A percentile compares a stretch with the other conserved stretches of the same genome.
These are phyloP conservation scores for Thinopyrum elongatum DNA, from an alignment of 176 grass and related monocot genomes.

Conservation along the genomic window DNA sequence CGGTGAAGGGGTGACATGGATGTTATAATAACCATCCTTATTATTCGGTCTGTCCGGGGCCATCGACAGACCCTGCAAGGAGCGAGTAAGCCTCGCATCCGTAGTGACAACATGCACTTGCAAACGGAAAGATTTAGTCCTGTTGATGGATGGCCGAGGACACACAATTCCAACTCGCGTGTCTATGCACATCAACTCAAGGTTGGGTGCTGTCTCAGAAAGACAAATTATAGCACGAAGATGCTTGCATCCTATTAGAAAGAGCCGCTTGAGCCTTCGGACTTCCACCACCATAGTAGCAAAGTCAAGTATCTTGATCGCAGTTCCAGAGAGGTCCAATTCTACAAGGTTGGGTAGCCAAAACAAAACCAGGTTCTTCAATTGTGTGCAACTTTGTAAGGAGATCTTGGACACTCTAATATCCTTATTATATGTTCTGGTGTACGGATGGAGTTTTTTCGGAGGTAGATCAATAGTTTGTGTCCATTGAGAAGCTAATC, in stretches of 20 bases:
- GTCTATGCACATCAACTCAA: not conserved
- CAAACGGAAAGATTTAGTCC: fast-evolving
- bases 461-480: too few species aligned
- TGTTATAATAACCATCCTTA: not conserved
- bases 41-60: too few species aligned
- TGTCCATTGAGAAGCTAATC: too few species aligned
- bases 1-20: not conserved
- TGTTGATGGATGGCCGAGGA: too few species aligned
- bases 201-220: too few species aligned
- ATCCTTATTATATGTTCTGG: too few species aligned
- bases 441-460: too few species aligned
- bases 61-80: fast-evolving
- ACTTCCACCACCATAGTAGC: not conserved
- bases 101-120: not conserved
- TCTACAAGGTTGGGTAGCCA: not conserved
- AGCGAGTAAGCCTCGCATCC: not conserved
- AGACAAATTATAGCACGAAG: not conserved
- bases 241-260: not conserved
- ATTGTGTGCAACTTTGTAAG: not conserved
- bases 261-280: not conserved
- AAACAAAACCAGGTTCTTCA: not conserved
- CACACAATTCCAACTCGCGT: not conserved
- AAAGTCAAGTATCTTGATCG: not conserved
- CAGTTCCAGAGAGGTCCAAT: not conserved
- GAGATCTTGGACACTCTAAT: too few species aligned